Evolutionary conservation across 116 monocot genomes (phyloP).

Genomic region (Iris pallida): DNA sequence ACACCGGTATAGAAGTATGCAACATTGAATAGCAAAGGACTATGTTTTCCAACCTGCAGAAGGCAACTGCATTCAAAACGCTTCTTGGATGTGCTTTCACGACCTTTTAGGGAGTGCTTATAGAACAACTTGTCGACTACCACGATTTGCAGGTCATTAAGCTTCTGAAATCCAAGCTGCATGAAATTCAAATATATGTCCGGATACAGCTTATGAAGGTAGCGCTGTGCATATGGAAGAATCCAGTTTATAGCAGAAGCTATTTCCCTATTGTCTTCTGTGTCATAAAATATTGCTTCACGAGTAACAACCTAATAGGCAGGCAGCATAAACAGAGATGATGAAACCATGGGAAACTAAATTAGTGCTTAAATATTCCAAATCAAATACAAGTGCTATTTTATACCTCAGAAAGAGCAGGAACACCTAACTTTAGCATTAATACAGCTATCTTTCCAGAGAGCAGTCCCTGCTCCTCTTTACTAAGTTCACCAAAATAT

Average conservation of each 20-base stretch:
- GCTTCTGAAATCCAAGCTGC: slow-evolving; percentile 42
- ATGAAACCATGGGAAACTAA: slow-evolving; percentile 1
- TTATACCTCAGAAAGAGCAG: slow-evolving; percentile 73
- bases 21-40: background rate
- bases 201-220: slow-evolving; percentile 53
- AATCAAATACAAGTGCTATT: slow-evolving; percentile 3
- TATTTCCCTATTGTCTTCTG: slow-evolving; percentile 43
- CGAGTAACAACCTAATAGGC: slow-evolving; percentile 57
- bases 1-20: too few species aligned
- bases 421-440: slow-evolving; percentile 58
- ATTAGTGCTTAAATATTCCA: slow-evolving; percentile 4
- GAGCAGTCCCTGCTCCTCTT: slow-evolving; percentile 39
- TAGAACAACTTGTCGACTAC: slow-evolving; percentile 69
- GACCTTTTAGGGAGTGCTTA: slow-evolving; percentile 51
- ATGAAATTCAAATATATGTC: slow-evolving; percentile 47
- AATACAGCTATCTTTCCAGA: slow-evolving; percentile 41
- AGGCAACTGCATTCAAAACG: slow-evolving; percentile 62
- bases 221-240: slow-evolving; percentile 75
- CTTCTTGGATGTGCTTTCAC: slow-evolving; percentile 38
- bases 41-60: slow-evolving; percentile 56
- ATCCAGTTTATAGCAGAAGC: slow-evolving; percentile 61
- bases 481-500: slow-evolving; percentile 51
- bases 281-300: slow-evolving; percentile 83
- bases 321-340: background rate
- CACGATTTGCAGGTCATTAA: slow-evolving; percentile 49